Conservation (phyloP, 208 protist species). For the Porcisia hertigi region DNA sequence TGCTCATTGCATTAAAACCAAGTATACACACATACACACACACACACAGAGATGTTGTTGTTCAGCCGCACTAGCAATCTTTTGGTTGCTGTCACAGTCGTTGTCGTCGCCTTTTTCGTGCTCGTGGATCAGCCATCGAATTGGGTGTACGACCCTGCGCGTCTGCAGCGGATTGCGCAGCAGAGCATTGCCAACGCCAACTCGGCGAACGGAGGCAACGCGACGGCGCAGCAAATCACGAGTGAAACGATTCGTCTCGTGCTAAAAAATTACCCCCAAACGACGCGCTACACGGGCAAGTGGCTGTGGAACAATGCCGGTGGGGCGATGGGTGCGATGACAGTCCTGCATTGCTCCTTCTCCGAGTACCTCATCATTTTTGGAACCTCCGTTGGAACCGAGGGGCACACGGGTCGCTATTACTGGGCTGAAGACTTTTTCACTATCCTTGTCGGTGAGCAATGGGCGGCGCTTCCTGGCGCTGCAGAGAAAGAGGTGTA, state of each 20-base stretch:
- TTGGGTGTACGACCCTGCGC: constrained; percentile 79
- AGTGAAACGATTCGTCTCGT: constrained; percentile 68
- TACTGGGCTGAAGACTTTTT: constrained; percentile 89
- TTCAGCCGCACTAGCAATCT: not conserved
- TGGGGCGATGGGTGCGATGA: constrained; percentile 92
- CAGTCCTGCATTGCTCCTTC: constrained; percentile 88
- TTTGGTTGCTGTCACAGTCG: constrained; percentile 33
- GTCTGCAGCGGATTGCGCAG: constrained; percentile 70
- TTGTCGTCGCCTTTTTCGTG: constrained; percentile 45
- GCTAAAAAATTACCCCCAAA: constrained; percentile 65
- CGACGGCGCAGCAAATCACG: constrained; percentile 50
- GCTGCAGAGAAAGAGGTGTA: constrained; percentile 58
- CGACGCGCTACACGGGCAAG: constrained; percentile 53
- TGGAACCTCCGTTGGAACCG: constrained; percentile 83
- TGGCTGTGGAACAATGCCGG: constrained; percentile 93
- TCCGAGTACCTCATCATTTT: constrained; percentile 95
- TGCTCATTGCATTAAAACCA: not conserved
- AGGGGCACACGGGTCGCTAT: constrained; percentile 90
- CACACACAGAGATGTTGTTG: not conserved
- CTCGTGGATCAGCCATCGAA: constrained; percentile 61
- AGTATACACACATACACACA: not conserved
- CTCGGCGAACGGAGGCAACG: constrained; percentile 35
- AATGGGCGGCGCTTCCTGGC: constrained; percentile 70
- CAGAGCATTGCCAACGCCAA: constrained; percentile 69
- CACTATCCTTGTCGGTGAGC: constrained; percentile 91